These are phyloP conservation scores for Coemansia sp. DNA, from an alignment of 192 early-diverging fungal species.

Conservation along the genomic window DNA sequence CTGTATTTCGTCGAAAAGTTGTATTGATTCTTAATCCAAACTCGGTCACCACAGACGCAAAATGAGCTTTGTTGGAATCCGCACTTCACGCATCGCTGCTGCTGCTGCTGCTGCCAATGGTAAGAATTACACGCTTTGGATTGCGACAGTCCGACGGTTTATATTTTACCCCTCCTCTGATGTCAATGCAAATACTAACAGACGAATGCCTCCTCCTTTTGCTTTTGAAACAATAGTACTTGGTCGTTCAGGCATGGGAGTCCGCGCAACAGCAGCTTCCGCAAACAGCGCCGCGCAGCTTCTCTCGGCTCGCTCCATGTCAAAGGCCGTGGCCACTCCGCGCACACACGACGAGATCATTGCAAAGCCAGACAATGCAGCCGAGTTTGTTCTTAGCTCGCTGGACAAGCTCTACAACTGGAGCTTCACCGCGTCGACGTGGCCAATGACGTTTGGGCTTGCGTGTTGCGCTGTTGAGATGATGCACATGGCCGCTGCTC, in stretches of 20 bases:
- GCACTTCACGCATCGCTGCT: slow-evolving; percentile 24
- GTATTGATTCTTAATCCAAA: background rate
- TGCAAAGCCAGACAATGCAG: slow-evolving; percentile 50
- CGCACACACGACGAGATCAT: slow-evolving; percentile 54
- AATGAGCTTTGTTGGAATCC: slow-evolving; percentile 38
- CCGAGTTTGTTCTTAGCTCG: slow-evolving; percentile 83
- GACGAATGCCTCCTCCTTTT: background rate
- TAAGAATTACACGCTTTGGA: slow-evolving; percentile 13
- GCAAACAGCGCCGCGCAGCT: slow-evolving; percentile 8
- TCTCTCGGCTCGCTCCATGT: slow-evolving; percentile 22
- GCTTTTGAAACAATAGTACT: slow-evolving; percentile 11
- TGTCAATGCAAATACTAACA: no score
- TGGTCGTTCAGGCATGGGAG: slow-evolving; percentile 14
- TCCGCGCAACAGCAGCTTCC: background rate
- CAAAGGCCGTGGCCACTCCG: slow-evolving; percentile 38
- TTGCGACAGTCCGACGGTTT: no score
- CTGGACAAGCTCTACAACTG: slow-evolving; percentile 92
- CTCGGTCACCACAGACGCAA: background rate
- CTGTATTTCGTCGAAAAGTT: background rate
- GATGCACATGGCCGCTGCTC: slow-evolving; percentile 96
- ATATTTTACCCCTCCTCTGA: no score
- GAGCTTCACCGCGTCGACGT: slow-evolving; percentile 88
- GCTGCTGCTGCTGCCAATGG: slow-evolving; percentile 17
- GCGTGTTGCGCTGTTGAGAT: slow-evolving; percentile 98
- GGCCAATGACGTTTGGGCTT: slow-evolving; percentile 88